These are phyloP conservation scores for Musa troglodytarum DNA, from an alignment of 176 grass and related monocot species.

Conservation along the genomic window DNA sequence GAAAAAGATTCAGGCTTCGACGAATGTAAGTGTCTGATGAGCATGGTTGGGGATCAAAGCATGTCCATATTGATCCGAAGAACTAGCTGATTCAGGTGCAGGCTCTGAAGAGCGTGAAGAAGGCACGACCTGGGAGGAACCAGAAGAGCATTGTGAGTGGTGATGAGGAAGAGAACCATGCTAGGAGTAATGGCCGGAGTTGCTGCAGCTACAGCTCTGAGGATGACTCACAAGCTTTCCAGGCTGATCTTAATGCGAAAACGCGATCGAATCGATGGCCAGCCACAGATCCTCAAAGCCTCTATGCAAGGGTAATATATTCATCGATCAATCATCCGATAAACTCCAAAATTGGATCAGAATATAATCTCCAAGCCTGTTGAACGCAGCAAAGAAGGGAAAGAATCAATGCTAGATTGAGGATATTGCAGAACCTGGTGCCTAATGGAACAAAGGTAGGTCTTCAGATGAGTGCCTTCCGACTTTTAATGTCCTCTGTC, in stretches of 20 bases:
- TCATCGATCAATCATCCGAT: too few species aligned
- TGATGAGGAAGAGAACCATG: constrained; percentile 31
- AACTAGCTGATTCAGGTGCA: constrained; percentile 10
- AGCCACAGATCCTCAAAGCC: constrained; percentile 41
- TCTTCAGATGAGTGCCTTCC: not conserved
- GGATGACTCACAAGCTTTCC: constrained; percentile 44
- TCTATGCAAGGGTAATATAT: constrained; percentile 51
- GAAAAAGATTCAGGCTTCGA: too few species aligned
- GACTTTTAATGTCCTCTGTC: too few species aligned
- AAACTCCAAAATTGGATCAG: too few species aligned
- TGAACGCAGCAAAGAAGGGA: constrained; percentile 65
- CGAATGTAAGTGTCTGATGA: too few species aligned
- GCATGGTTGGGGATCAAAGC: too few species aligned
- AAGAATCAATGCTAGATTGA: constrained; percentile 60
- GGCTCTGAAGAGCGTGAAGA: constrained; percentile 47
- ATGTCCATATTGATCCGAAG: not conserved
- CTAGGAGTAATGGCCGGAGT: constrained; percentile 20
- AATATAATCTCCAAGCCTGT: not conserved
- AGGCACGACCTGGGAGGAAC: constrained; percentile 30
- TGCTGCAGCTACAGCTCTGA: constrained; percentile 34
- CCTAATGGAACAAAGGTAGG: constrained; percentile 71
- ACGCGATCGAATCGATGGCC: not conserved
- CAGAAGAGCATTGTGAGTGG: not conserved
- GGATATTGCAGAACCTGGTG: constrained; percentile 48
- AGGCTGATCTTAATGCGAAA: constrained; percentile 1